Conservation (phyloP, 2,329 filamentous ascomycete genomes). For the Claviceps purpurea region DNA sequence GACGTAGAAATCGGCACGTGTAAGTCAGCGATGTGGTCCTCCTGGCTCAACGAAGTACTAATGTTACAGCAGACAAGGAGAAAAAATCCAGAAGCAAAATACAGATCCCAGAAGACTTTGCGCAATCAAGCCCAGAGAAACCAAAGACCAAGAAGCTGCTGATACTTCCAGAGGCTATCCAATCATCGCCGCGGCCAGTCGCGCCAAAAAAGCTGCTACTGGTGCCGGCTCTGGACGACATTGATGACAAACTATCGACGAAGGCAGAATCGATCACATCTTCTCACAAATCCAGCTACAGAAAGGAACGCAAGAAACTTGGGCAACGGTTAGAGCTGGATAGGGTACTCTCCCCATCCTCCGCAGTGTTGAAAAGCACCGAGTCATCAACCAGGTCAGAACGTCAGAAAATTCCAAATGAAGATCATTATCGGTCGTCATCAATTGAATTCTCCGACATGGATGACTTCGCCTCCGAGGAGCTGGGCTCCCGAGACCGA, state of each 20-base stretch:
- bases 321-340: not conserved
- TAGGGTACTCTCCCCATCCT: constrained; percentile 7
- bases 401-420: not conserved
- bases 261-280: not conserved
- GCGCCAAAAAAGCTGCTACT: constrained; percentile 1
- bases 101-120: constrained; percentile 1
- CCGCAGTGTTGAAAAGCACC: constrained; percentile 12
- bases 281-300: not conserved
- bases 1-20: constrained; percentile 5
- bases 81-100: not conserved
- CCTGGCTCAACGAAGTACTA: not conserved
- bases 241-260: not conserved
- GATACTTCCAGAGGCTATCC: not conserved
- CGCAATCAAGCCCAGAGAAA: constrained; percentile 4
- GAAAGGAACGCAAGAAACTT: not conserved
- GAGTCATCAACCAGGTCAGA: constrained; percentile 6
- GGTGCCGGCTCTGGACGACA: not conserved
- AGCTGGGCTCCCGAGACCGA: not conserved
- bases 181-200: constrained; percentile 1
- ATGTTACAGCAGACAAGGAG: not conserved
- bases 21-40: not conserved
- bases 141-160: not conserved
- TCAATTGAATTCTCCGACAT: constrained; percentile 2
- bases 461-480: not conserved
- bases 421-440: not conserved